Conservation (phyloP, 192 early-diverging fungal species). For the Backusella macrospora region DNA sequence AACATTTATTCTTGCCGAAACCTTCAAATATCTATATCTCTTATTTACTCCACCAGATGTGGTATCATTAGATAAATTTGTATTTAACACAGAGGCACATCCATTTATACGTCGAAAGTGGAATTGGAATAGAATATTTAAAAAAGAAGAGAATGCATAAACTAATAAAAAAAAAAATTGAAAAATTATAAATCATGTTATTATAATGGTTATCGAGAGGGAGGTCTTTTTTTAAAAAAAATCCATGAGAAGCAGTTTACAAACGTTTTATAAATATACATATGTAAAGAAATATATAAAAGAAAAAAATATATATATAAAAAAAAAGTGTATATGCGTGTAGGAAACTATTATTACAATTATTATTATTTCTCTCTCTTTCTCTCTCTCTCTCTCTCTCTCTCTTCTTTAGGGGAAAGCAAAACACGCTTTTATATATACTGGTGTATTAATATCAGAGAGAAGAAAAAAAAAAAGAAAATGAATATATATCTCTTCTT, state of each 20-base stretch:
- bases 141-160: background rate
- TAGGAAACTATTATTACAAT: no score
- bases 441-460: no score
- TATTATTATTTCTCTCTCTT: no score
- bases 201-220: background rate
- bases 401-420: background rate
- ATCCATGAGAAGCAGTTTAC: no score
- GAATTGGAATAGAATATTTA: constrained; percentile 17
- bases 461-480: no score
- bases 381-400: no score
- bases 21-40: constrained; percentile 73
- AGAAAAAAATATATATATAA: background rate
- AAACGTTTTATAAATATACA: no score
- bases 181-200: background rate
- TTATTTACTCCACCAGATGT: constrained; percentile 59
- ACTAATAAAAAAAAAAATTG: background rate
- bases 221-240: no score
- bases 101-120: constrained; percentile 60
- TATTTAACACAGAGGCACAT: constrained; percentile 78
- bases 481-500: no score
- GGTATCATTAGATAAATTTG: constrained; percentile 58
- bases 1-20: constrained; percentile 70
- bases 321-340: no score
- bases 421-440: no score
- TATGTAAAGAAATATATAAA: background rate